These are phyloP conservation scores for Cotoneaster glaucophyllus DNA, from an alignment of 306 rosid species.

Conservation along the genomic window DNA sequence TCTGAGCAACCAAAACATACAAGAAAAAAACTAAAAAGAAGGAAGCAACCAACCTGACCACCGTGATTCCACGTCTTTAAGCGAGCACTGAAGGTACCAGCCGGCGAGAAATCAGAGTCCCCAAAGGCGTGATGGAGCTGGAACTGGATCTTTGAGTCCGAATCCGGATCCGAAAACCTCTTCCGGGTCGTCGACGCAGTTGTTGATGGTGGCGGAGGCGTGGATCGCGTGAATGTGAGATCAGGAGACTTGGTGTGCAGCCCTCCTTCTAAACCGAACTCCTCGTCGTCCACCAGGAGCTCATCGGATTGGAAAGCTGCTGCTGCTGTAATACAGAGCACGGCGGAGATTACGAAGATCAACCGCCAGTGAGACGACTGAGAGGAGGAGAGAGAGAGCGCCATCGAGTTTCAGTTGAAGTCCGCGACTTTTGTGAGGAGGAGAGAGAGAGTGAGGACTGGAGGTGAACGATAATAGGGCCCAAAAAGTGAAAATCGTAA, in stretches of 20 bases:
- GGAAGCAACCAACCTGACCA: slow-evolving; percentile 49
- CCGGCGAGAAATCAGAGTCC: slow-evolving; percentile 64
- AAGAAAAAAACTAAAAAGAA: neutral
- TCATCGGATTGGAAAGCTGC: slow-evolving; percentile 86
- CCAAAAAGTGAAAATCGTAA: neutral
- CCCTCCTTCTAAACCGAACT: slow-evolving; percentile 87
- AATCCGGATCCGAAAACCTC: slow-evolving; percentile 62
- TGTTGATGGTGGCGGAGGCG: slow-evolving; percentile 15
- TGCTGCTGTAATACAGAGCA: slow-evolving; percentile 26
- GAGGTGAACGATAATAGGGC: neutral
- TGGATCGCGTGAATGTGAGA: slow-evolving; percentile 21
- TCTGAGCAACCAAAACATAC: neutral
- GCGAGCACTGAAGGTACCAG: slow-evolving; percentile 91
- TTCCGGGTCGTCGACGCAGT: slow-evolving; percentile 38
- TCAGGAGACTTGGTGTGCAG: slow-evolving; percentile 25
- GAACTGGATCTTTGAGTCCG: slow-evolving; percentile 92
- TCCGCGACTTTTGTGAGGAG: neutral
- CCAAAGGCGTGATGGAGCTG: slow-evolving; percentile 83
- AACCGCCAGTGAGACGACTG: neutral
- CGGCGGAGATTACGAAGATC: slow-evolving; percentile 23
- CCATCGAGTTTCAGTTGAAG: slow-evolving; percentile 6
- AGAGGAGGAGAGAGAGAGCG: slow-evolving; percentile 6
- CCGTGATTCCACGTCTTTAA: slow-evolving; percentile 88
- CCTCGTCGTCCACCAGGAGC: slow-evolving; percentile 86
- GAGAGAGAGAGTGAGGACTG: neutral